A percentile compares a stretch with the other conserved stretches of the same genome.
These are phyloP conservation scores for Amanita rubescens DNA, from an alignment of 768 basidiomycete genomes.

Conservation along the genomic window DNA sequence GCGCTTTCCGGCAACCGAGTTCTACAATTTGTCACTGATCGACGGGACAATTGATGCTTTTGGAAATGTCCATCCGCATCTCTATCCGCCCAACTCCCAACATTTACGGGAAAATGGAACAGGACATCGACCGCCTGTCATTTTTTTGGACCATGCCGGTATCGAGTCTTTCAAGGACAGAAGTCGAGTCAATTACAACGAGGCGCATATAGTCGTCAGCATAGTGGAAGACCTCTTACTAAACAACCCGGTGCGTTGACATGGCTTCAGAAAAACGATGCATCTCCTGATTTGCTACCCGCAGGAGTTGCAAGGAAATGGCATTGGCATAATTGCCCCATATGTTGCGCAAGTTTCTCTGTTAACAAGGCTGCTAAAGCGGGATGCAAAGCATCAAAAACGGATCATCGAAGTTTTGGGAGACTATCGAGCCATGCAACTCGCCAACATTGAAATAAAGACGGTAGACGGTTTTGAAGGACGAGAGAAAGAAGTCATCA, in stretches of 20 bases:
- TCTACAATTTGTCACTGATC: slow-evolving; percentile 62
- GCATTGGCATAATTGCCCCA: slow-evolving; percentile 91
- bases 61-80: slow-evolving; percentile 39
- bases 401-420: slow-evolving; percentile 61
- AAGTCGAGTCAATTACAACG: slow-evolving; percentile 71
- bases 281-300: background rate
- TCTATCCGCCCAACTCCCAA: slow-evolving; percentile 56
- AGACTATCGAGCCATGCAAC: slow-evolving; percentile 53
- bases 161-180: slow-evolving; percentile 60
- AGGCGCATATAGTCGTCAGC: slow-evolving; percentile 70
- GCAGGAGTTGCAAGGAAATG: slow-evolving; percentile 55
- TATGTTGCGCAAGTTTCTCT: slow-evolving; percentile 83
- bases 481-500: slow-evolving; percentile 85
- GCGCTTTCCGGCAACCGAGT: slow-evolving; percentile 75
- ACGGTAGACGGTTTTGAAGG: slow-evolving; percentile 96
- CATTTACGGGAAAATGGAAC: slow-evolving; percentile 34
- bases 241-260: slow-evolving; percentile 55
- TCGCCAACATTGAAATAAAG: slow-evolving; percentile 71
- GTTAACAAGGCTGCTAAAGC: slow-evolving; percentile 57
- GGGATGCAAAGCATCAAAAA: slow-evolving; percentile 40
- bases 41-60: slow-evolving; percentile 66
- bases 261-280: background rate
- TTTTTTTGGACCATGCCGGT: slow-evolving; percentile 77
- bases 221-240: slow-evolving; percentile 78
- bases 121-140: slow-evolving; percentile 50